Conservation (phyloP, 1,139 yeast genomes). For the Yamadazyma spencermartinsiae region DNA sequence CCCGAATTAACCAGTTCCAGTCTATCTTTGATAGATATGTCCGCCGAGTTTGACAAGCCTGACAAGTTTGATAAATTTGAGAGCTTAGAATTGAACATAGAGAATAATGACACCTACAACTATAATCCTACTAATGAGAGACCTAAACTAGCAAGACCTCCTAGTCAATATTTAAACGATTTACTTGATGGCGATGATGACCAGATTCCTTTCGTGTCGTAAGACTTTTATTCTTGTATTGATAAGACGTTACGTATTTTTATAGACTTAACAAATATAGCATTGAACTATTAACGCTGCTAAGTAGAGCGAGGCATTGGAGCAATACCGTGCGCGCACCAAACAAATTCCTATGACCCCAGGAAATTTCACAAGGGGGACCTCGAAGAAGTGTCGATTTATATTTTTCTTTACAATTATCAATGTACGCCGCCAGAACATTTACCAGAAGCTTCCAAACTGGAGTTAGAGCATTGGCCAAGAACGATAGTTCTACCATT, state of each 20-base stretch:
- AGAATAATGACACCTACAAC: background rate
- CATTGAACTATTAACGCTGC: no score
- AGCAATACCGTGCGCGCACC: no score
- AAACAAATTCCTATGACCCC: slow-evolving; percentile 4
- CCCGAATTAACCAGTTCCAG: background rate
- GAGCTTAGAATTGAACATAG: slow-evolving; percentile 1
- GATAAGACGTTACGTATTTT: no score
- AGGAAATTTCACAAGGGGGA: slow-evolving; percentile 6
- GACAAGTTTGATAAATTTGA: background rate
- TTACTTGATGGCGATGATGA: slow-evolving; percentile 13
- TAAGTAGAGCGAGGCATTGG: no score
- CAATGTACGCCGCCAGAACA: slow-evolving; percentile 9
- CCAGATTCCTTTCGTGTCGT: background rate
- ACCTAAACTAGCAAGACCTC: slow-evolving; percentile 24
- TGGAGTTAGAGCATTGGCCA: slow-evolving; percentile 24
- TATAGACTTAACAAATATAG: no score
- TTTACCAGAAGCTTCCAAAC: slow-evolving; percentile 17
- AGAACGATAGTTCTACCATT: slow-evolving; percentile 47
- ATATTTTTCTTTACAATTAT: slow-evolving; percentile 2
- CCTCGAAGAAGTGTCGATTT: no score
- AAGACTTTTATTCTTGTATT: background rate
- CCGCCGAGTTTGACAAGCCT: slow-evolving; percentile 1
- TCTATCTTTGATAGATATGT: slow-evolving; percentile 1
- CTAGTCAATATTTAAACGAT: slow-evolving; percentile 34
- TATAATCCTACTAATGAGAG: background rate